Conservation (phyloP, 768 basidiomycete genomes). For the Filobasidium wieringae region DNA sequence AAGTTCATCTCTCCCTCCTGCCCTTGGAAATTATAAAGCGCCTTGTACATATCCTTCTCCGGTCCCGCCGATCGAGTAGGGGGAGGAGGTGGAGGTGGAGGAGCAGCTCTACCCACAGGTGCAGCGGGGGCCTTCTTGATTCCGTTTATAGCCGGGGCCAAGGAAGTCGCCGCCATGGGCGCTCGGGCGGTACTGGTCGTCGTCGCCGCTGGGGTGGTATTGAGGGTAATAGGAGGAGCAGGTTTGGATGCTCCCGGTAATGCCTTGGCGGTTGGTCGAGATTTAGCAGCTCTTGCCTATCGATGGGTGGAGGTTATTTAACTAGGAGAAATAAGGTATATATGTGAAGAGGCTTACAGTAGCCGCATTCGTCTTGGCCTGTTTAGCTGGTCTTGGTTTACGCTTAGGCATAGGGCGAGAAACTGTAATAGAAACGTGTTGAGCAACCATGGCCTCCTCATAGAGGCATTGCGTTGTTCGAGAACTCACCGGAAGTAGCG, state of each 20-base stretch:
- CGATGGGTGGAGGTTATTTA: no score
- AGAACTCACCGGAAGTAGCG: conserved; percentile 48
- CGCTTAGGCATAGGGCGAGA: conserved; percentile 75
- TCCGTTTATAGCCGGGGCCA: conserved; percentile 25
- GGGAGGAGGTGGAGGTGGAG: conserved; percentile 45
- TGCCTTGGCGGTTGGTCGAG: conserved; percentile 38
- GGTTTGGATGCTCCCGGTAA: conserved; percentile 48
- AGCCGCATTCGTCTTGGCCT: conserved; percentile 40
- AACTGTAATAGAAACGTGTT: conserved; percentile 21
- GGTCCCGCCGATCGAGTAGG: conserved; percentile 51
- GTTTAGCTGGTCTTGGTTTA: conserved; percentile 82
- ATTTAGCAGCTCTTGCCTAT: conserved; percentile 32
- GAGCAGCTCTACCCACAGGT: conserved; percentile 34
- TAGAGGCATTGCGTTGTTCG: neutral
- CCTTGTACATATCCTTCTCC: conserved; percentile 63
- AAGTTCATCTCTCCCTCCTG: conserved; percentile 85
- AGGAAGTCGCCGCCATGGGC: conserved; percentile 13
- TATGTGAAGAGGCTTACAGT: conserved; percentile 11
- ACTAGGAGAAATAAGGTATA: neutral
- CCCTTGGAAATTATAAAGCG: conserved; percentile 79
- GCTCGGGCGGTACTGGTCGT: conserved; percentile 39
- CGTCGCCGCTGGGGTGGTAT: conserved; percentile 2
- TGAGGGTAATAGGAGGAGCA: conserved; percentile 50
- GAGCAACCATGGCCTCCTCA: neutral
- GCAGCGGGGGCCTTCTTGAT: no score